Evolutionary conservation across 768 basidiomycete genomes (phyloP), one percentile per base, ranked within the genome.

Genomic region (Lentinus brumalis): DNA sequence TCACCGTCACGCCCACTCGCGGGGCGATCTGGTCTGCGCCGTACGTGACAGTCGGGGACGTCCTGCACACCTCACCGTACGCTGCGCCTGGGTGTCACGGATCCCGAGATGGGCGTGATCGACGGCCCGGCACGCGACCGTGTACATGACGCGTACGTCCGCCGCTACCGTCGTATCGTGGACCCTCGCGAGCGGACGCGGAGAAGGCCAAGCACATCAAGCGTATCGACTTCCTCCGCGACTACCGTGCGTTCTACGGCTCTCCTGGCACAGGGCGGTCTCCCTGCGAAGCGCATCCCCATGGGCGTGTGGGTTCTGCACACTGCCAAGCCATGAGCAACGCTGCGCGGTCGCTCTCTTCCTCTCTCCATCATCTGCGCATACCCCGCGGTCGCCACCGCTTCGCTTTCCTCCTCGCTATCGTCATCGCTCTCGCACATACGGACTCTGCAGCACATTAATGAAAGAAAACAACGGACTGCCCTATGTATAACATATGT

Each of bases 181-280:
- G 73, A 78, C 11, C 57, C 69, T 2, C 67, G 67, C 35, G 68
- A 57, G 1, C 73, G 71, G 75, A 74, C 38, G 64, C 69, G 30
- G 84, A 86, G 69, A 73, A 75, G 61, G 64, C 64, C 11, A 81
- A 81, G 66, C 84, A 83, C 0, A 64, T 86, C 18, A 84, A 81
- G 69, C 71, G 83, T 53, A 77, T 87, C 0, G 86, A 87, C 69
- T 86, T 84, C 65, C 70, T 87, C 50, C 69, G 74, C 51, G 76
- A 60, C 26, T 15, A 38, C n/a, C 57, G 57, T 32, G 49, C 56
- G 39, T 70, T 70, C 61, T 46, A 49, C 26, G 69, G 69, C 21
- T 62, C 67, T 30, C 56, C 59, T 64, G 46, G 66, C 65, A 47
- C 63, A 61, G 15, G 61, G 59, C 29, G 66, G 60, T 18, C 44